Conservation (phyloP, 2,329 filamentous ascomycete species). For the Nemania diffusa region DNA sequence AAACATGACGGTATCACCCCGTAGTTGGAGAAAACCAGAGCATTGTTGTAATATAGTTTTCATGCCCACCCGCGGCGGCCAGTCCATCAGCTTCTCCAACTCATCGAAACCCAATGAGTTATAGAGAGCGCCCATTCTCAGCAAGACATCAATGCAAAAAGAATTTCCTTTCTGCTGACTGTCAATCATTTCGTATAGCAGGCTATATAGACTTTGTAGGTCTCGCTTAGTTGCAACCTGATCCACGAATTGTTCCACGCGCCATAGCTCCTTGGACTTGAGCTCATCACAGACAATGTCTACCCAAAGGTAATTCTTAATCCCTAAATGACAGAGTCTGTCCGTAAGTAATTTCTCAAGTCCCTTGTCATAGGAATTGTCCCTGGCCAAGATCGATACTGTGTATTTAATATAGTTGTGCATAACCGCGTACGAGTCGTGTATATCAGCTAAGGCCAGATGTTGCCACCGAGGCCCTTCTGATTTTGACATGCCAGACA, state of each 20-base stretch:
- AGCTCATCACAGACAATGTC: background rate
- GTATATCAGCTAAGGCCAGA: background rate
- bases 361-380: background rate
- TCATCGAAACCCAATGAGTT: background rate
- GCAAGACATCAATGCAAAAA: background rate
- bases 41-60: background rate
- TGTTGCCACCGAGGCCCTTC: background rate
- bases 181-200: background rate
- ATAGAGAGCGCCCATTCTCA: background rate
- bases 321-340: background rate
- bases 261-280: background rate
- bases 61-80: background rate
- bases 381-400: background rate
- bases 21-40: background rate
- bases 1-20: background rate
- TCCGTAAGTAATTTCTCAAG: background rate
- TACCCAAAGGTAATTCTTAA: background rate
- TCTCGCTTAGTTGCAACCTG: background rate
- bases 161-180: background rate
- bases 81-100: background rate
- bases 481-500: background rate
- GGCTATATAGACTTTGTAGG: conserved; percentile 1
- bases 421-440: background rate
- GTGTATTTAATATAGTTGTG: background rate
- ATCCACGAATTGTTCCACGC: background rate